Evolutionary conservation across 495 filamentous ascomycete genomes (phyloP).

Genomic region (Penicillium cosmopolitanum): DNA sequence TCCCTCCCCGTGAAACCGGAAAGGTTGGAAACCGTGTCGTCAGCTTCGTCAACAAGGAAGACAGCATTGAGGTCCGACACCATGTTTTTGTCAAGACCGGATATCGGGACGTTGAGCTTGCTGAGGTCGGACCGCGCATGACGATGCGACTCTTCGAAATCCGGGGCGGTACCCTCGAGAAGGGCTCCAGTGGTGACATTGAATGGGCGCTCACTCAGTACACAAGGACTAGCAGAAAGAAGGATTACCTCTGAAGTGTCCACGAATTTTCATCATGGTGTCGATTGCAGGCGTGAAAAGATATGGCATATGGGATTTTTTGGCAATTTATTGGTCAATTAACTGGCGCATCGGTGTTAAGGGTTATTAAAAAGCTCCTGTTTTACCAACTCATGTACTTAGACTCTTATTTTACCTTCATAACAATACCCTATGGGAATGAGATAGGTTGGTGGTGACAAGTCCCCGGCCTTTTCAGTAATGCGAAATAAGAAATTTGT

Average conservation of each 20-base stretch:
- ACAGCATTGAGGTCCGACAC: slow-evolving; percentile 85
- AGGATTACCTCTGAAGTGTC: slow-evolving; percentile 76
- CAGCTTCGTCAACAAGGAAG: slow-evolving; percentile 93
- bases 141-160: slow-evolving; percentile 97
- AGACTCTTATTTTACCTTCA: slow-evolving; percentile 11
- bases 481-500: no score
- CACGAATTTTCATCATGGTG: slow-evolving; percentile 23
- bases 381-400: slow-evolving; percentile 16
- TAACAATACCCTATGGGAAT: slow-evolving; percentile 22
- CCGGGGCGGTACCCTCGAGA: slow-evolving; percentile 87
- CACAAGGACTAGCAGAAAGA: slow-evolving; percentile 88
- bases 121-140: slow-evolving; percentile 94
- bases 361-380: slow-evolving; percentile 20
- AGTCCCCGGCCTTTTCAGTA: no score
- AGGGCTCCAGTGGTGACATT: slow-evolving; percentile 86
- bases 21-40: slow-evolving; percentile 89
- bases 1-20: slow-evolving; percentile 81
- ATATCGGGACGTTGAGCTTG: slow-evolving; percentile 86
- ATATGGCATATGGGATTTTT: slow-evolving; percentile 19
- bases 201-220: slow-evolving; percentile 97
- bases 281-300: slow-evolving; percentile 22
- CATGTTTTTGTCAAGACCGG: slow-evolving; percentile 83
- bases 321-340: slow-evolving; percentile 31
- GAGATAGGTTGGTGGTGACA: neutral
- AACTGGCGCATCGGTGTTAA: slow-evolving; percentile 30